phyloP scores from a whole-genome alignment of 495 filamentous ascomycete species.

The Penicillium subrubescens region DNA sequence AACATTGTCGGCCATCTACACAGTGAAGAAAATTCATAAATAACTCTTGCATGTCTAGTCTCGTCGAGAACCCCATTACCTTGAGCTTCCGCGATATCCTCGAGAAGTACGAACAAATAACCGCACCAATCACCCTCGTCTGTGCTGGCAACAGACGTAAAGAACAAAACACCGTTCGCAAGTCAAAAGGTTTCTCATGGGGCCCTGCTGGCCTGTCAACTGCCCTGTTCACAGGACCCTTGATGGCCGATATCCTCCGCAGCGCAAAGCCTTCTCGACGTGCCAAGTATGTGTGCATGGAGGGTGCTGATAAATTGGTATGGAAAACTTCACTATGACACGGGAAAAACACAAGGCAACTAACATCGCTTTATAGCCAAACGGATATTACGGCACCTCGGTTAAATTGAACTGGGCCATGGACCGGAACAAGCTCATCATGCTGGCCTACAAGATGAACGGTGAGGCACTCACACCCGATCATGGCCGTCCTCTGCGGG shows the following conservation, averaged over 20 bases:
- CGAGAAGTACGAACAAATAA: slow-evolving; percentile 77
- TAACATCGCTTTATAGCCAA: slow-evolving; percentile 57
- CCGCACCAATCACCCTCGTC: slow-evolving; percentile 85
- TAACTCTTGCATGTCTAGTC: slow-evolving; percentile 31
- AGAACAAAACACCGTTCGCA: slow-evolving; percentile 90
- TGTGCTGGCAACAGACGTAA: slow-evolving; percentile 94
- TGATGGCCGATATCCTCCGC: slow-evolving; percentile 71
- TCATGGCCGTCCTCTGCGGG: slow-evolving; percentile 83
- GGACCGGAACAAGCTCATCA: slow-evolving; percentile 82
- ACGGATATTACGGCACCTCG: slow-evolving; percentile 89
- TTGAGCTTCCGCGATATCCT: slow-evolving; percentile 76
- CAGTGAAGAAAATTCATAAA: background rate
- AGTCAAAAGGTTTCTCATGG: slow-evolving; percentile 97
- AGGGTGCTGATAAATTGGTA: slow-evolving; percentile 82
- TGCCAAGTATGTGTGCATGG: slow-evolving; percentile 89
- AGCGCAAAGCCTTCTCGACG: slow-evolving; percentile 67
- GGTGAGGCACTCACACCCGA: slow-evolving; percentile 82
- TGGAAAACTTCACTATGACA: background rate
- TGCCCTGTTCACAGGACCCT: slow-evolving; percentile 83
- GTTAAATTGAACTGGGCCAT: slow-evolving; percentile 87
- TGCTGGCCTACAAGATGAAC: slow-evolving; percentile 94
- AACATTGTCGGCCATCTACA: background rate
- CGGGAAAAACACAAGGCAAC: background rate
- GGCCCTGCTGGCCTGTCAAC: slow-evolving; percentile 89
- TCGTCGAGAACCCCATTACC: slow-evolving; percentile 78